Base-by-base conservation (phyloP, 805 yeast species). In the Zygoascus tannicola region DNA sequence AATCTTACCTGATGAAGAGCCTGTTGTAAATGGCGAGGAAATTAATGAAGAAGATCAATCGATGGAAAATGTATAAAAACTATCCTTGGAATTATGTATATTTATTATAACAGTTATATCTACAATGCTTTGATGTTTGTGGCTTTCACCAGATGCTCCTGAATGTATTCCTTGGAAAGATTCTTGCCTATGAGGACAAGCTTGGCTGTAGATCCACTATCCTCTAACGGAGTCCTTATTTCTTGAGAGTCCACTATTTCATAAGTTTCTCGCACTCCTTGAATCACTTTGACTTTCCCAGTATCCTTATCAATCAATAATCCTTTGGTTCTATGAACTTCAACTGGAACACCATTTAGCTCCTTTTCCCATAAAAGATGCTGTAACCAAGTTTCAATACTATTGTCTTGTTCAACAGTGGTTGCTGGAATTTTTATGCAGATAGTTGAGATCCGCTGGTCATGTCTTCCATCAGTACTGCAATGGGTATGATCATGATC, bases 211-310 rank as follows among this genome's bases (percentile, higher is more conserved):
- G 59, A 48, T 0, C 52, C 55, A 2, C 67, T 58, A 0, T 65
- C 71, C 3, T 70, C 30, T 8, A 7, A 8, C 7, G 30, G 30
- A 26, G 30, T 26, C 12, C 30, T 67, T 36, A 59, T 54, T 4
- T 54, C 54, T 15, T 35, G 44, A 1, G 68, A 67, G 12, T 74
- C 78, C 3, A 80, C 70, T 2, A 85, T 68, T 50, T 92, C 98
- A 62, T 86, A 92, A 0, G 95, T 86, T 44, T 87, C 92, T 47
- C 97, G 70, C 0, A 92, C 98, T 10, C 94, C 97, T 60, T 92
- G 98, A 8, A 92, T 64, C 5, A 87, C 83, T 50, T 74, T 71
- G 19, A 72, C 77, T 4, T 59, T 52, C 2, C 61, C 56, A 2
- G 57, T 51, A 1, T 58, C 53, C 5, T 61, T 56, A n/a, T 59